Conservation (phyloP, 257 asterid genomes). For the Solanum sitiens region DNA sequence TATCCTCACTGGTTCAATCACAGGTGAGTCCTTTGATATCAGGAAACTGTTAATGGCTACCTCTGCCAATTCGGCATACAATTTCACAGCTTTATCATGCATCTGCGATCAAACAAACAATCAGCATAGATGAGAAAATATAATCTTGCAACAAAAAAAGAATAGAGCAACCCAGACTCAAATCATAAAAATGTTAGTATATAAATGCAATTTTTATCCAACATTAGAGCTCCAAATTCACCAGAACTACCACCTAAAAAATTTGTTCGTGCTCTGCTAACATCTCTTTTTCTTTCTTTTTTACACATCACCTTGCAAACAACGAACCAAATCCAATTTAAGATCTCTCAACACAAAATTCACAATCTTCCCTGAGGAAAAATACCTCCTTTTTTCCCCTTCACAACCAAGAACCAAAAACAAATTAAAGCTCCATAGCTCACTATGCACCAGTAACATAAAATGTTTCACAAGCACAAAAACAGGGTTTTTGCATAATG, state of each 20-base stretch:
- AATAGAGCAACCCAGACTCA: not conserved
- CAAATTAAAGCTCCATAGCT: not conserved
- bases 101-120: conserved; percentile 41
- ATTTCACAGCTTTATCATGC: conserved; percentile 82
- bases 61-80: conserved; percentile 95
- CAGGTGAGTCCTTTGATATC: conserved; percentile 89
- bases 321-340: not conserved
- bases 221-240: not conserved
- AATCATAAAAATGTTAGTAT: not conserved
- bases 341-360: not conserved
- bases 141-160: not conserved
- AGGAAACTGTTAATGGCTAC: conserved; percentile 86
- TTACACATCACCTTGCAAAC: not conserved
- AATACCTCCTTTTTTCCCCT: not conserved
- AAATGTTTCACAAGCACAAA: not conserved
- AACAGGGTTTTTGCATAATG: not conserved
- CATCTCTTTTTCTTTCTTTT: not conserved
- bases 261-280: not conserved
- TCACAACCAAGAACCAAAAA: not conserved
- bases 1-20: conserved; percentile 88
- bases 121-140: not conserved
- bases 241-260: not conserved
- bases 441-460: not conserved
- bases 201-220: not conserved
- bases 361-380: not conserved